phyloP scores from a whole-genome alignment of 2,329 filamentous ascomycete species.

The Zymoseptoria pseudotritici region DNA sequence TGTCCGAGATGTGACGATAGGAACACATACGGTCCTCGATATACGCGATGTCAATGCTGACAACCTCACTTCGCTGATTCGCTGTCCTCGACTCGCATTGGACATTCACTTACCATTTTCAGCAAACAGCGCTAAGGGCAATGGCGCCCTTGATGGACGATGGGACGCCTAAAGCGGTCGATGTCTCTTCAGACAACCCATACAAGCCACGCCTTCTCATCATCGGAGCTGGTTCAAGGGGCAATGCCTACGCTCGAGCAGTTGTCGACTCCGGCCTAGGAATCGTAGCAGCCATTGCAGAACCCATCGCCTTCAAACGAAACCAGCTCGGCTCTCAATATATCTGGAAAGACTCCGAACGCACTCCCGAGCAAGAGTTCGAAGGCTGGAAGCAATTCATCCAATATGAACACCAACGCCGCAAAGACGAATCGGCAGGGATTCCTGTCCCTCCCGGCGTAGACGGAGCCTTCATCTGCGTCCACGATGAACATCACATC shows the following conservation, averaged over 20 bases:
- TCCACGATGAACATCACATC: conserved; percentile 81
- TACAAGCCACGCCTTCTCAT: conserved; percentile 56
- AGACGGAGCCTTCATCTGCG: conserved; percentile 60
- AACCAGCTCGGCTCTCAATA: conserved; percentile 60
- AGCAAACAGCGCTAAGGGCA: background rate
- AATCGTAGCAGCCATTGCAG: conserved; percentile 68
- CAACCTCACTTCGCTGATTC: background rate
- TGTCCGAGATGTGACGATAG: background rate
- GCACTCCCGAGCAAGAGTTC: conserved; percentile 62
- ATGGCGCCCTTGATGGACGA: conserved; percentile 18
- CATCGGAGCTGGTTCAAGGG: conserved; percentile 75
- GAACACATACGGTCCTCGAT: background rate
- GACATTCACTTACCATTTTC: background rate
- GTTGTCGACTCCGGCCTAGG: conserved; percentile 59
- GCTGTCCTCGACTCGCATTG: background rate
- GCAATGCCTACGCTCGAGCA: conserved; percentile 64
- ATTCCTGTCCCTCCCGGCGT: conserved; percentile 35
- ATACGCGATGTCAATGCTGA: background rate
- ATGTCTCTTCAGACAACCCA: background rate
- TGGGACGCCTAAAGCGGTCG: background rate
- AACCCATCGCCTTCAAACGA: conserved; percentile 73
- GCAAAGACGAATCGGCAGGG: conserved; percentile 46
- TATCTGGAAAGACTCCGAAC: conserved; percentile 55
- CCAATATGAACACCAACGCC: conserved; percentile 59
- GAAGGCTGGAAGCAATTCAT: conserved; percentile 67